Evolutionary conservation across 352 stramenopile genomes (phyloP), one percentile per base, ranked within the genome.

Genomic region (Phytopythium litorale): DNA sequence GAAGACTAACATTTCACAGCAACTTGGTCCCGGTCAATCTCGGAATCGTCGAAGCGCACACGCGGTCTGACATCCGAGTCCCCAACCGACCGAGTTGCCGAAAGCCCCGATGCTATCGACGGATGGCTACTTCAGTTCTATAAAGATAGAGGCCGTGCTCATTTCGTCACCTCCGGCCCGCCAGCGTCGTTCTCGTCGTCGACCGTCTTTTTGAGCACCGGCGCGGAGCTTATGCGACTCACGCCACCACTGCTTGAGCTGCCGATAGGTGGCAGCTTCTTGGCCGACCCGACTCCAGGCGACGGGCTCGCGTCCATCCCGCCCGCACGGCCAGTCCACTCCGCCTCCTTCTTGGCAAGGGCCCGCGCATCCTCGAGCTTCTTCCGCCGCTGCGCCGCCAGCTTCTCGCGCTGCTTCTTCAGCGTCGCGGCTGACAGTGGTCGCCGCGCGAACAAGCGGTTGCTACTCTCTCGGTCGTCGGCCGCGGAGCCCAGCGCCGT

Each of bases 321-420:
- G 9, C 81, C 86, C 0, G 84, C 81, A 9, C 86, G 81, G 11
- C 86, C 86, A 32, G 83, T 72, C 88, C 86, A 96, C 49, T 93
- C 79, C 8, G 83, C 72, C 64, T 96, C 86, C 72, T 91, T 87
- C 25, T 77, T 73, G 2, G 80, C 68, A 33, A 85, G 68, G 3
- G 71, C 70, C 48, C 80, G 78, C 4, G 68, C 66, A 18, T 92
- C 82, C 30, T 91, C 82, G 45, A 80, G 67, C n/a, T 80, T 79
- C 62, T 88, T 85, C 42, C 84, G 84, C 30, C 79, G 81, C 50
- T 88, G 75, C 11, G 73, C 55, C 7, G 74, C 50, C 40, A 88
- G 62, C 69, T 91, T 89, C 28, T 89, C 75, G 56, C 86, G 84
- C 59, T 92, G 81, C 21, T 78, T 83, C 58, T 92, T 91, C n/a